These are phyloP conservation scores for Coemansia pectinata DNA, from an alignment of 192 early-diverging fungal genomes.

Conservation along the genomic window DNA sequence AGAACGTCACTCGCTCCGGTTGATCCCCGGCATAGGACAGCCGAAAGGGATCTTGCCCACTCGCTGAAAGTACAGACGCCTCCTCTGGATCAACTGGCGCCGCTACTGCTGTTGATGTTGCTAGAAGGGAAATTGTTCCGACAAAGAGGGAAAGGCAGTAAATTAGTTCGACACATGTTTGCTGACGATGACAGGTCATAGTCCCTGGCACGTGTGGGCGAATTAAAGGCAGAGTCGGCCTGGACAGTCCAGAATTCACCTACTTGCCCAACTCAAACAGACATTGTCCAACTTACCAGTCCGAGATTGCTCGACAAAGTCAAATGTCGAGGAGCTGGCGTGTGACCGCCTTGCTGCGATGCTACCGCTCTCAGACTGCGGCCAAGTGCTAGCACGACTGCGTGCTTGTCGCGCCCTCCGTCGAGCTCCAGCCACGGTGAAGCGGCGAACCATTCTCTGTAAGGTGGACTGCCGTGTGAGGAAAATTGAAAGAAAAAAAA, in stretches of 20 bases:
- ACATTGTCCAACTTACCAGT: background rate
- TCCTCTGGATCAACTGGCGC: background rate
- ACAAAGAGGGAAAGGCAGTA: background rate
- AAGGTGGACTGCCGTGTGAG: background rate
- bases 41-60: background rate
- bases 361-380: conserved; percentile 4
- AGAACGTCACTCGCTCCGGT: conserved; percentile 39
- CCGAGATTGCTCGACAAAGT: background rate
- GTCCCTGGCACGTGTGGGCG: background rate
- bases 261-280: background rate
- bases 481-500: background rate
- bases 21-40: background rate
- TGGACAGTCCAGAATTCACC: background rate
- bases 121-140: background rate
- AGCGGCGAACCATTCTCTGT: conserved; percentile 26
- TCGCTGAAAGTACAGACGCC: background rate
- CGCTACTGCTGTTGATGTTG: background rate
- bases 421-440: conserved; percentile 10
- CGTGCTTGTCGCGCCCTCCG: conserved; percentile 13
- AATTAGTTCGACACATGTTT: background rate
- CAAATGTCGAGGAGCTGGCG: background rate
- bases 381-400: conserved; percentile 9
- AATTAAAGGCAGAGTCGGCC: background rate
- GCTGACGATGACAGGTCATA: background rate
- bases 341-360: background rate